phyloP scores from a whole-genome alignment of 2,329 filamentous ascomycete species.

The Pezicula rhizophila region DNA sequence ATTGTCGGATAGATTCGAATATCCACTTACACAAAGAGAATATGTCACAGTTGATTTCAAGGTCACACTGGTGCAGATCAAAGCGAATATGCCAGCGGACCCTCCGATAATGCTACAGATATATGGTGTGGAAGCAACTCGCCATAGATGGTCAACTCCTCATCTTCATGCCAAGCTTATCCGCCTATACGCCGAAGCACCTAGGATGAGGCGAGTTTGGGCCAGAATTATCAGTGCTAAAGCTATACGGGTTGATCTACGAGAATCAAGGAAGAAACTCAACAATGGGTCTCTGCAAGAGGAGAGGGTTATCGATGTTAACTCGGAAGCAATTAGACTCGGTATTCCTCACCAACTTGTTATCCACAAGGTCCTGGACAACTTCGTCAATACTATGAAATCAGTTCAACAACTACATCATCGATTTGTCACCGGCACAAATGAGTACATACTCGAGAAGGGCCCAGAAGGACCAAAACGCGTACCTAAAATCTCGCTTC shows the following conservation, averaged over 20 bases:
- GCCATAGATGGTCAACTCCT: constrained; percentile 81
- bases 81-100: constrained; percentile 81
- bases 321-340: constrained; percentile 77
- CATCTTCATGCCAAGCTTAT: constrained; percentile 72
- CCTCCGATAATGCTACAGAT: constrained; percentile 89
- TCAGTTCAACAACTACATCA: constrained; percentile 87
- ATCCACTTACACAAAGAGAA: constrained; percentile 40
- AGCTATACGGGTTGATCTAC: constrained; percentile 70
- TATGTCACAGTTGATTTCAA: constrained; percentile 78
- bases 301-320: constrained; percentile 78
- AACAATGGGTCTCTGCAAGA: constrained; percentile 52
- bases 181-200: constrained; percentile 82
- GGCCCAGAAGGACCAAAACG: constrained; percentile 77
- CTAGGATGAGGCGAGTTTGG: constrained; percentile 78
- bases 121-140: constrained; percentile 74
- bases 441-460: constrained; percentile 84
- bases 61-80: constrained; percentile 76
- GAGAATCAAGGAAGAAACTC: constrained; percentile 67
- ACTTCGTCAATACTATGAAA: constrained; percentile 81
- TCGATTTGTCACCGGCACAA: constrained; percentile 79
- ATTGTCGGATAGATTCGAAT: constrained; percentile 21
- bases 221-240: constrained; percentile 81
- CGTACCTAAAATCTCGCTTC: constrained; percentile 78
- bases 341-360: constrained; percentile 88
- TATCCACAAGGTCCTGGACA: constrained; percentile 88